A percentile compares a stretch with the other conserved stretches of the same genome.
Evolutionary conservation across 208 protist species (phyloP).

Genomic region (Leptomonas pyrrhocoris): DNA sequence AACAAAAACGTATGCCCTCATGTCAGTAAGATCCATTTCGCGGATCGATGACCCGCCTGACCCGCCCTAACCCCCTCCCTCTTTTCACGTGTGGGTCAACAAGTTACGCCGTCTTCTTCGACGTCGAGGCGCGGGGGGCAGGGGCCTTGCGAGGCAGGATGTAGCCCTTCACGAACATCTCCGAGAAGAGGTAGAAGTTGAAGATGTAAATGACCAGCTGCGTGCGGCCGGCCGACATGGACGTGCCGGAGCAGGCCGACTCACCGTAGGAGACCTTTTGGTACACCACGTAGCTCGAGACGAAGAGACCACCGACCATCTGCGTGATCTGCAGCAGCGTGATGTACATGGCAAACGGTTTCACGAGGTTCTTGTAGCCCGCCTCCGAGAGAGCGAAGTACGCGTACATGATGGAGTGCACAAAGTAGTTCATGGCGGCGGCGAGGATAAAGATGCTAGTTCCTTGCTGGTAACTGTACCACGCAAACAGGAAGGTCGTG

Average conservation of each 20-base stretch:
- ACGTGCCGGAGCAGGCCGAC: constrained; percentile 45
- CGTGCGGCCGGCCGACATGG: constrained; percentile 34
- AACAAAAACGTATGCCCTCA: too few species aligned
- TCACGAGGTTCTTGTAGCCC: constrained; percentile 69
- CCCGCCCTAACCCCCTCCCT: too few species aligned
- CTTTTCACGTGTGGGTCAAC: too few species aligned
- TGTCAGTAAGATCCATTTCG: too few species aligned
- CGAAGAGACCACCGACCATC: constrained; percentile 90
- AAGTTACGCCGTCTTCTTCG: constrained; percentile 29
- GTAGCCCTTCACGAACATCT: constrained; percentile 91
- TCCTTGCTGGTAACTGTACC: constrained; percentile 74
- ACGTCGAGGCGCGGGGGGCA: not conserved
- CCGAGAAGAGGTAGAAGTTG: constrained; percentile 94
- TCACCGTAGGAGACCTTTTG: constrained; percentile 26
- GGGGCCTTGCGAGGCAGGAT: constrained; percentile 47
- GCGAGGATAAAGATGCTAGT: constrained; percentile 62
- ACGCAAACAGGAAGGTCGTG: constrained; percentile 90
- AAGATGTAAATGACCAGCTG: constrained; percentile 90
- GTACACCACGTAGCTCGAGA: constrained; percentile 67
- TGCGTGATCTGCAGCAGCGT: constrained; percentile 91
- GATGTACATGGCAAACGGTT: constrained; percentile 86
- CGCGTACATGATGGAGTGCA: constrained; percentile 96
- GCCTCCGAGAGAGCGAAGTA: constrained; percentile 91
- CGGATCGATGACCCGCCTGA: too few species aligned
- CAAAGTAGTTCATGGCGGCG: constrained; percentile 93